Percentiles rank a stretch among this genome's conserved stretches.
Evolutionary conservation across 805 yeast species (phyloP).

Genomic region (Ogataea haglerorum): DNA sequence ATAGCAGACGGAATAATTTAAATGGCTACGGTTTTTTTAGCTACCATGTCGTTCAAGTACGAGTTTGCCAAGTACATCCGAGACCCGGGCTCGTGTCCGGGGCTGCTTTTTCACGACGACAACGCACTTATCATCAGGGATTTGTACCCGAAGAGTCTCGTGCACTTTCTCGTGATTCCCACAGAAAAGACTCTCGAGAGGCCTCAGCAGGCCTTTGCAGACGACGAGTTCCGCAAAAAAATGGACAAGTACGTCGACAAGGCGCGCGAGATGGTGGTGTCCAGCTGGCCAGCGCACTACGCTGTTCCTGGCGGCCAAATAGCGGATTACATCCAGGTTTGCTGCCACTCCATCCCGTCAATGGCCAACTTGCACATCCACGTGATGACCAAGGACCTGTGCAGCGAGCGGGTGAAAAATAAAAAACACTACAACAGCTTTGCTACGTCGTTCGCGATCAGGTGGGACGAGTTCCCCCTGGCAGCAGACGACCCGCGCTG

Average conservation of each 20-base stretch:
- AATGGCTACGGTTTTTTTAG: constrained; percentile 1
- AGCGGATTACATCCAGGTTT: constrained; percentile 42
- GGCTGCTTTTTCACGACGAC: constrained; percentile 45
- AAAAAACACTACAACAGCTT: constrained; percentile 71
- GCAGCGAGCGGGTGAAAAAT: constrained; percentile 52
- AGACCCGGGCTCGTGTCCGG: constrained; percentile 39
- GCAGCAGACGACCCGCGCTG: constrained; percentile 37
- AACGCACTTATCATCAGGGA: constrained; percentile 57
- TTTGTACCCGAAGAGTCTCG: constrained; percentile 56
- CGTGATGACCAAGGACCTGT: constrained; percentile 63
- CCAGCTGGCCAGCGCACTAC: constrained; percentile 18
- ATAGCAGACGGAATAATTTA: background rate
- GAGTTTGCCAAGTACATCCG: constrained; percentile 49
- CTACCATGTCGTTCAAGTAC: constrained; percentile 43
- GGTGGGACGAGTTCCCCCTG: constrained; percentile 48
- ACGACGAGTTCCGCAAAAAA: constrained; percentile 30
- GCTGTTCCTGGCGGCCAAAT: constrained; percentile 15
- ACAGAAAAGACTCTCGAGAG: constrained; percentile 41
- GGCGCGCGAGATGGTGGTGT: constrained; percentile 28
- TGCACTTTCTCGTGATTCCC: constrained; percentile 64
- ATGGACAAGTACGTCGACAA: constrained; percentile 35
- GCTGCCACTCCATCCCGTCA: constrained; percentile 72
- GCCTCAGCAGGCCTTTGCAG: constrained; percentile 50
- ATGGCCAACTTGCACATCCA: constrained; percentile 70
- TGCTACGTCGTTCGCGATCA: constrained; percentile 60